A percentile compares a stretch with the other conserved stretches of the same genome.
Conservation (phyloP, 225 moss, liverwort and hornwort species). For the Polytrichum formosum region DNA sequence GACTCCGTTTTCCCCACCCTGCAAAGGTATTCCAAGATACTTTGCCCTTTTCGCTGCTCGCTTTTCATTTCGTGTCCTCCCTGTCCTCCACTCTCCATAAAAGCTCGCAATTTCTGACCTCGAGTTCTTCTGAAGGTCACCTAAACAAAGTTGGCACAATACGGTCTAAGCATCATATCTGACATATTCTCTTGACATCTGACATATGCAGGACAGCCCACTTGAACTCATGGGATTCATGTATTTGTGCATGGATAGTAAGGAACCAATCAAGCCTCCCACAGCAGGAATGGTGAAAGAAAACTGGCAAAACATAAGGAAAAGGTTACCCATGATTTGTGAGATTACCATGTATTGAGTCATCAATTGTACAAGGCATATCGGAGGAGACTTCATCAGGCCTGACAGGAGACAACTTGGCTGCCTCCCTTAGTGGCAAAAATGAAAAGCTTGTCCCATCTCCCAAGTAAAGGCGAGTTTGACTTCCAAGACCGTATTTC, state of each 20-base stretch:
- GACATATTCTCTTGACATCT: too few species aligned
- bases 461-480: constrained; percentile 70
- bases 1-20: constrained; percentile 49
- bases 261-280: too few species aligned
- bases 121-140: constrained; percentile 15
- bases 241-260: too few species aligned
- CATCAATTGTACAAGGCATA: constrained; percentile 13
- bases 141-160: constrained; percentile 15
- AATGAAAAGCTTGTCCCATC: constrained; percentile 84
- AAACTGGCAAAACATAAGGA: neutral
- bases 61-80: constrained; percentile 74
- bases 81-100: constrained; percentile 74
- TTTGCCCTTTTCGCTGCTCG: constrained; percentile 69
- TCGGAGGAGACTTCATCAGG: constrained; percentile 8
- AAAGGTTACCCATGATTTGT: neutral
- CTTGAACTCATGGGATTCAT: too few species aligned
- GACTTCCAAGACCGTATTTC: constrained; percentile 79
- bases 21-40: constrained; percentile 62
- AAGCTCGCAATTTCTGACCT: constrained; percentile 16
- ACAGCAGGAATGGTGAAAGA: too few species aligned
- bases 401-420: constrained; percentile 6
- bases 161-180: constrained; percentile 1
- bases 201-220: too few species aligned
- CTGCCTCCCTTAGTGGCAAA: constrained; percentile 57
- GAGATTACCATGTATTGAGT: constrained; percentile 20